phyloP scores from a whole-genome alignment of 805 yeast genomes.

The Saccharomycopsis capsularis region DNA sequence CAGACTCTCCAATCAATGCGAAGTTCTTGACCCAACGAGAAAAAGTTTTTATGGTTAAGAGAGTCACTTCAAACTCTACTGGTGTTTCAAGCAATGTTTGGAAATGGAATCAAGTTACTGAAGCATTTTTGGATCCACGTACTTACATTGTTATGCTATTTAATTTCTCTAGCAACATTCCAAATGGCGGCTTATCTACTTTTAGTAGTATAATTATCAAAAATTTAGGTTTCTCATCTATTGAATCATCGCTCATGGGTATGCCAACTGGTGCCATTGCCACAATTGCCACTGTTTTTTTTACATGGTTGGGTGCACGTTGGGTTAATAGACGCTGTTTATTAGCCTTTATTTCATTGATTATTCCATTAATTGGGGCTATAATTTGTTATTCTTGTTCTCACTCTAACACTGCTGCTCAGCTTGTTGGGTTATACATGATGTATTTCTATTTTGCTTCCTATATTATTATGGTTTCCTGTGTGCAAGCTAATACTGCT shows the following conservation, averaged over 20 bases:
- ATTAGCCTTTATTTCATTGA: slow-evolving; percentile 16
- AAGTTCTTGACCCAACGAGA: slow-evolving; percentile 36
- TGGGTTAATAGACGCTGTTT: slow-evolving; percentile 26
- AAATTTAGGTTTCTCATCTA: slow-evolving; percentile 36
- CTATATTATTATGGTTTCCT: slow-evolving; percentile 30
- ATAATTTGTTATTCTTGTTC: slow-evolving; percentile 33
- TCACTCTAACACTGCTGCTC: slow-evolving; percentile 21
- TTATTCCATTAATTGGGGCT: slow-evolving; percentile 28
- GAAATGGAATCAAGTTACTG: slow-evolving; percentile 33
- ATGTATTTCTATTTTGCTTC: slow-evolving; percentile 33
- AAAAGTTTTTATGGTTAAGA: slow-evolving; percentile 34
- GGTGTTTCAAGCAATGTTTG: slow-evolving; percentile 36
- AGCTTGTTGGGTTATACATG: slow-evolving; percentile 34
- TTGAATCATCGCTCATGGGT: slow-evolving; percentile 36
- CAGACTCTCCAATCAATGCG: slow-evolving; percentile 40
- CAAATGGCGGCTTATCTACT: slow-evolving; percentile 40
- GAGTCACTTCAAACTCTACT: slow-evolving; percentile 38
- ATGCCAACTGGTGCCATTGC: slow-evolving; percentile 45
- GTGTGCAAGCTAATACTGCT: slow-evolving; percentile 46
- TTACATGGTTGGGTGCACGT: slow-evolving; percentile 21
- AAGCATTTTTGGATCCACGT: slow-evolving; percentile 35
- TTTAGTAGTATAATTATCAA: slow-evolving; percentile 36
- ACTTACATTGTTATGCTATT: slow-evolving; percentile 35
- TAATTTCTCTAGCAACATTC: slow-evolving; percentile 30
- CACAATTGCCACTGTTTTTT: slow-evolving; percentile 32